Evolutionary conservation across 345 rosid genomes (phyloP), one percentile per base, ranked within the genome.

Genomic region (Pugionium cornutum): DNA sequence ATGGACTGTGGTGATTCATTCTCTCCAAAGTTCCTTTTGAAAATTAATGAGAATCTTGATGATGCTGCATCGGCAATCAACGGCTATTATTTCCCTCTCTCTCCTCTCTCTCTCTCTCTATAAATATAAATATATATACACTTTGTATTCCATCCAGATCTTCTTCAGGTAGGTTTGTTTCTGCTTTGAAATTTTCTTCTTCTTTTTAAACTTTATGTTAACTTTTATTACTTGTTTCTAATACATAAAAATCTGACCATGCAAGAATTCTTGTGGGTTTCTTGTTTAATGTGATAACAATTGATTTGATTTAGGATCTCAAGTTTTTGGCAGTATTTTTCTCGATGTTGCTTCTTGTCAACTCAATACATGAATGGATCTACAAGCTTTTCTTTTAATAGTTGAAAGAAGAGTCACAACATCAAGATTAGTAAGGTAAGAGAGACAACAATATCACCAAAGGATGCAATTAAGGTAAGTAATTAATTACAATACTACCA

Each of bases 31-130:
- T 70, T 69, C 34, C 64, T 65, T 73, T 64, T 46, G 58, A 65
- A 68, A 67, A 59, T 91, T 91, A 96, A 91, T 91, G 97, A 91
- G 97, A 96, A 18, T 18, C 18, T 18, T 18, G 18, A 18, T 18
- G 18, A 18, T 18, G 18, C 18, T 18, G 18, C 18, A 91, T 88
- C 91, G 68, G 94, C 68, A 63, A 62, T 54, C 63, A 9, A 62
- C 44, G 75, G 50, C 75, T 70, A 18, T 46, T 34, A 4, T 68
- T 50, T 31, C 10, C 7, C 31, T 43, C 37, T 34, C 28, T 31
- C 32, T 7, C 29, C 0, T 18, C 18, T 18, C 18, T 18, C 18
- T 18, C 18, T 18, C 18, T 18, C 18, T 18, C 18, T 18, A 18
- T 18, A 18, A 18, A 18, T 35, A 6, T 18, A 57, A 7, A 64